These are phyloP conservation scores for Spencermartinsiella ligniputridi DNA, from an alignment of 1,139 yeast species.

Conservation along the genomic window DNA sequence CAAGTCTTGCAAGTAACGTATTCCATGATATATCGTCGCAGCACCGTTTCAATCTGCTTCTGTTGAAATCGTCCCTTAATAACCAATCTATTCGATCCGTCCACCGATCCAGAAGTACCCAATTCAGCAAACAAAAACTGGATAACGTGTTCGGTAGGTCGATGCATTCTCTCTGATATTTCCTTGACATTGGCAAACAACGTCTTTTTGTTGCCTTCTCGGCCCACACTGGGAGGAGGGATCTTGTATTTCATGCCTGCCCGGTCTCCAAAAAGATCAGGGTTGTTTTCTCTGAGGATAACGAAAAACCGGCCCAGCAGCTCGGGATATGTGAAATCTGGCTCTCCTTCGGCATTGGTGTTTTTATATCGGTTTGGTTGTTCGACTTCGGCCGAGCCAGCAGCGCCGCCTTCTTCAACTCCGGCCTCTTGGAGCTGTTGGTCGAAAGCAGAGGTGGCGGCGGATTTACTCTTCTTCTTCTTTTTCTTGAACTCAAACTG, in stretches of 20 bases:
- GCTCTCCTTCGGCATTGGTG: slow-evolving; percentile 36
- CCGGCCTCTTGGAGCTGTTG: slow-evolving; percentile 91
- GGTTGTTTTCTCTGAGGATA: slow-evolving; percentile 86
- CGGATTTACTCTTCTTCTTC: slow-evolving; percentile 70
- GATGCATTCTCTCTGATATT: slow-evolving; percentile 87
- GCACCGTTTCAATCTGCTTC: slow-evolving; percentile 92
- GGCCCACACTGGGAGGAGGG: slow-evolving; percentile 95
- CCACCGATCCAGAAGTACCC: slow-evolving; percentile 99
- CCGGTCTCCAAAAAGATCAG: slow-evolving; percentile 96
- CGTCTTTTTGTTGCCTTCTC: slow-evolving; percentile 97
- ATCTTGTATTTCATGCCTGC: slow-evolving; percentile 90
- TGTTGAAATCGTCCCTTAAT: slow-evolving; percentile 98
- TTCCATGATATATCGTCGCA: slow-evolving; percentile 94
- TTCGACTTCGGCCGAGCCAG: slow-evolving; percentile 34
- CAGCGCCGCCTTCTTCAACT: slow-evolving; percentile 45
- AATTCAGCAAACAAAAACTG: slow-evolving; percentile 96
- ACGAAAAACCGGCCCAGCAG: slow-evolving; percentile 79
- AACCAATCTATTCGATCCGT: slow-evolving; percentile 93
- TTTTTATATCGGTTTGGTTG: slow-evolving; percentile 21
- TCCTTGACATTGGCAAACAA: slow-evolving; percentile 94
- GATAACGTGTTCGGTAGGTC: slow-evolving; percentile 95
- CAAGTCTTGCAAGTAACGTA: slow-evolving; percentile 98
- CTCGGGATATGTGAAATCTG: slow-evolving; percentile 71
- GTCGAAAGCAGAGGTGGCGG: slow-evolving; percentile 73
- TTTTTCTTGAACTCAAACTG: slow-evolving; percentile 76